Evolutionary conservation across 805 yeast species (phyloP).

Genomic region (Cyberlindnera japonica): DNA sequence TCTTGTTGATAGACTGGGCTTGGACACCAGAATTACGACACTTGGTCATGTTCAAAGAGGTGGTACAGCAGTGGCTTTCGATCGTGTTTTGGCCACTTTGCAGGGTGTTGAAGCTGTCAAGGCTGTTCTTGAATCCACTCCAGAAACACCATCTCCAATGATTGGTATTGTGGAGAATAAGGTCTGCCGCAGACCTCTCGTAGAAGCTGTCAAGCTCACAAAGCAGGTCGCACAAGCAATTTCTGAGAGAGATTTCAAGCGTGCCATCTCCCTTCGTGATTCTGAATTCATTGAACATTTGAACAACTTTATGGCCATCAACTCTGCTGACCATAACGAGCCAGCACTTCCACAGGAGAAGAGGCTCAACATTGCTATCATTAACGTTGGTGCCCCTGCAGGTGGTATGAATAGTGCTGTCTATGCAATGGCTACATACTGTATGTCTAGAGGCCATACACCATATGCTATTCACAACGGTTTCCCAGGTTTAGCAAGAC

Average conservation of each 20-base stretch:
- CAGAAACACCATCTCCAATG: constrained; percentile 91
- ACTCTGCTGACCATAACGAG: constrained; percentile 63
- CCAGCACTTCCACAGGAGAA: constrained; percentile 59
- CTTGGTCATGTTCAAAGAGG: constrained; percentile 98
- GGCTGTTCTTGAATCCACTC: constrained; percentile 85
- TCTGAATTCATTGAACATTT: constrained; percentile 82
- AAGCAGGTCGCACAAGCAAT: constrained; percentile 88
- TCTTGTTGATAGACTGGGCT: constrained; percentile 76
- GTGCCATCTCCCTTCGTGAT: constrained; percentile 85
- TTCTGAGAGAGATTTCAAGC: constrained; percentile 69
- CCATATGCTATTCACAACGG: constrained; percentile 93
- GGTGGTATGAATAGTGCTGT: constrained; percentile 92
- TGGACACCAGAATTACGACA: constrained; percentile 93
- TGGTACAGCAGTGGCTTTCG: constrained; percentile 96
- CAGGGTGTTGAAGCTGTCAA: constrained; percentile 98
- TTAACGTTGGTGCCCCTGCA: constrained; percentile 96
- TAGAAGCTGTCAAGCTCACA: constrained; percentile 87
- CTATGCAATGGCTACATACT: constrained; percentile 67
- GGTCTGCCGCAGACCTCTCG: constrained; percentile 76
- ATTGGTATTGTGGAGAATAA: constrained; percentile 88
- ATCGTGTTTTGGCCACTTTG: constrained; percentile 84
- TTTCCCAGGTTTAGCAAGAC: constrained; percentile 85
- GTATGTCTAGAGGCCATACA: constrained; percentile 81
- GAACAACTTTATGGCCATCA: constrained; percentile 64
- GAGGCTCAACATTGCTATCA: constrained; percentile 73